Conservation (phyloP, 1,139 yeast species). For the Yamadazyma blattariae region DNA sequence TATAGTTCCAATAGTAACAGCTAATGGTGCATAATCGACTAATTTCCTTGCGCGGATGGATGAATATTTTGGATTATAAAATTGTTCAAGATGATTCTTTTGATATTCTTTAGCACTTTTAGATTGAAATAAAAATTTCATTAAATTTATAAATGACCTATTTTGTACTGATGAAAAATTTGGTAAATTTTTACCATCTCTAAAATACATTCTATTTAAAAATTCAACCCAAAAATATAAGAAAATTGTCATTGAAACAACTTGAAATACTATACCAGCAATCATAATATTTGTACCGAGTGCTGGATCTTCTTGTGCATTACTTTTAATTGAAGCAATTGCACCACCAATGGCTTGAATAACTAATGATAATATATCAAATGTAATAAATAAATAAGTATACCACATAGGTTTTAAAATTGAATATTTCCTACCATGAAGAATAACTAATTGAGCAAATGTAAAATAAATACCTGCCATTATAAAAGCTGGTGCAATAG, state of each 20-base stretch:
- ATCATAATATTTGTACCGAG: constrained; percentile 36
- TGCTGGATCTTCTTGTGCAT: constrained; percentile 14
- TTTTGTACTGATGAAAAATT: constrained; percentile 22
- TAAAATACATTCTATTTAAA: constrained; percentile 23
- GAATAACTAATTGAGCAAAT: constrained; percentile 31
- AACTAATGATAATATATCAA: constrained; percentile 31
- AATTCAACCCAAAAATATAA: constrained; percentile 26
- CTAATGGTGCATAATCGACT: constrained; percentile 46
- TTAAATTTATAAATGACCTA: constrained; percentile 17
- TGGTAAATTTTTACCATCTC: constrained; percentile 8
- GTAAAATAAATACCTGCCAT: constrained; percentile 41
- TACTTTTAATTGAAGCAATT: constrained; percentile 25
- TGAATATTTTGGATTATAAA: constrained; percentile 35
- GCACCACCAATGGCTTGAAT: constrained; percentile 41
- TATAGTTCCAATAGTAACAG: constrained; percentile 49
- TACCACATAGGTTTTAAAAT: constrained; percentile 31
- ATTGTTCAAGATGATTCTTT: constrained; percentile 20
- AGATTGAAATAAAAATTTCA: constrained; percentile 21
- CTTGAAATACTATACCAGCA: constrained; percentile 39
- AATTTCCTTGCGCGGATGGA: constrained; percentile 35
- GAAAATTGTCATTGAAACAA: constrained; percentile 34
- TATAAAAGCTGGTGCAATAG: constrained; percentile 38
- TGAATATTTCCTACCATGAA: constrained; percentile 26
- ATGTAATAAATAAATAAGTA: constrained; percentile 32
- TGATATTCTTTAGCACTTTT: constrained; percentile 19